Evolutionary conservation across 306 rosid genomes (phyloP).

Genomic region (Fragaria iinumae): DNA sequence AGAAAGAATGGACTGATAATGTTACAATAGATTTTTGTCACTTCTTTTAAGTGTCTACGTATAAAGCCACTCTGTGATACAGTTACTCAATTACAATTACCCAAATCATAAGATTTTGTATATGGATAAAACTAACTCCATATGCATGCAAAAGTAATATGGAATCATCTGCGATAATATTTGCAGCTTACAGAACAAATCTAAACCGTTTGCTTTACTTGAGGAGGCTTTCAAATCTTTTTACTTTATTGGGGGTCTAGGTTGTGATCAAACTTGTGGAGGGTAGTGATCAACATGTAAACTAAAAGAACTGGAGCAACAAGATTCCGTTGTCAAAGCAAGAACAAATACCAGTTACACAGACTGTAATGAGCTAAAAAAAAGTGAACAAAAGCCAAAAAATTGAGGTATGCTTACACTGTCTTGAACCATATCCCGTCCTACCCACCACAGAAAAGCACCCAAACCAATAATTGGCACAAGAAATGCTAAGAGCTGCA

Average conservation of each 20-base stretch:
- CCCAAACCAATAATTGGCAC: constrained; percentile 86
- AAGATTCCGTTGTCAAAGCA: neutral
- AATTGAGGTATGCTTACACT: constrained; percentile 50
- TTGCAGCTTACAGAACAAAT: neutral
- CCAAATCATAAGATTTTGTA: neutral
- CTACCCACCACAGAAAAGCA: constrained; percentile 97
- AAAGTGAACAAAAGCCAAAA: constrained; percentile 3
- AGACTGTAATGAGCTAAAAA: neutral
- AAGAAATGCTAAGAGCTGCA: constrained; percentile 79
- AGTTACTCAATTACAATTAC: neutral
- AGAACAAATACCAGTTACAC: neutral
- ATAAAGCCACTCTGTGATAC: neutral
- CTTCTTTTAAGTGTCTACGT: neutral
- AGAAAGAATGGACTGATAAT: neutral
- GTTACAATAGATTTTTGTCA: neutral
- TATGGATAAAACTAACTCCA: neutral
- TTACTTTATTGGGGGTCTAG: neutral
- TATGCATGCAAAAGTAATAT: neutral
- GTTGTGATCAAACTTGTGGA: neutral
- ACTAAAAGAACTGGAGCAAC: neutral
- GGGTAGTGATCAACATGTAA: constrained; percentile 1
- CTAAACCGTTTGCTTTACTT: neutral
- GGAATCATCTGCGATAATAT: neutral
- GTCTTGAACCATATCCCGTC: constrained; percentile 88
- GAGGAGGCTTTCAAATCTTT: neutral